Evolutionary conservation across 371 early-diverging fungal species (phyloP), one percentile per base, ranked within the genome.

Genomic region (Apophysomyces variabilis): DNA sequence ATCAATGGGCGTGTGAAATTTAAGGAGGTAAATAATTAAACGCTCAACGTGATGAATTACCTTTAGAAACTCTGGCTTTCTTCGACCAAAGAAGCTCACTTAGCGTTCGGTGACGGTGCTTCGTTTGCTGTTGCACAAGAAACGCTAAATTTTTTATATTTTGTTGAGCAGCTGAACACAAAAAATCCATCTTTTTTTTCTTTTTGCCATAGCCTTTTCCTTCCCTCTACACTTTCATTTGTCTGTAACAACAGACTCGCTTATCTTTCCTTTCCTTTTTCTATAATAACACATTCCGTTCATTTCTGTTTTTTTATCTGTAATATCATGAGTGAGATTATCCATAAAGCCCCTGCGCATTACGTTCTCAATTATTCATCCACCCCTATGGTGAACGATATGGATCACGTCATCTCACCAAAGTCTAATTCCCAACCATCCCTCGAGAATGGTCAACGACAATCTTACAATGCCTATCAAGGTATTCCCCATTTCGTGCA

Each of bases 261-360:
- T 39, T 8, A 63, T 38, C 58, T 43, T 43, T 65, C 66, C 65
- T 44, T 46, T 63, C 68, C 47, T 62, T 67, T 37, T 57, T 54
- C 57, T n/a, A 58, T 38, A 44, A 39, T 26, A 21, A 38, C 41
- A 44, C 66, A 37, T 35, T 56, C 62, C 64, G 45, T 38, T 63
- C 68, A 60, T 64, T 63, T n/a, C 41, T 44, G 57, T 63, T 64
- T 64, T 58, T 67, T 38, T 57, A 16, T 44, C 16, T 38, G 16
- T 46, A 41, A 38, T 60, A 61, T n/a, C 43, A 79, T 79, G 79
- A 79, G 75, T 58, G 79, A 79, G 62, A 74, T 76, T 46, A 60
- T 70, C 47, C 37, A 64, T 54, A 59, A 62, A 58, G 7, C 57
- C n/a, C 64, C 62, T 21, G 65, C 70, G 41, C 66, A 74, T 21